Conservation (phyloP, 768 basidiomycete species). For the Lactarius akahatsu region DNA sequence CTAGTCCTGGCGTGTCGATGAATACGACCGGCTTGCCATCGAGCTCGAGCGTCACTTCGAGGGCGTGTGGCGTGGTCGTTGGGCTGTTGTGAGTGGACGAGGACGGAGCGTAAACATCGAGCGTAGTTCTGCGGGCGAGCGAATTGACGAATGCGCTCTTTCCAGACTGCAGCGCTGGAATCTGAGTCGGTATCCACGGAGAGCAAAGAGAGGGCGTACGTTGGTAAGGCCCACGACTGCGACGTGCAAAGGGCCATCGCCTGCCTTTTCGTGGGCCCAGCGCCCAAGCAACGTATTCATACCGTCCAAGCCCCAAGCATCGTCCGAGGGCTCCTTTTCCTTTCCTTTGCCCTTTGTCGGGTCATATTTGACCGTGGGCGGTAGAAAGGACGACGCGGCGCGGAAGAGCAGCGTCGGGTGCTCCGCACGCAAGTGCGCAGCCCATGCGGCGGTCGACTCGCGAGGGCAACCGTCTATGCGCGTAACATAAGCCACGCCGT, state of each 20-base stretch:
- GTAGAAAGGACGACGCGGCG: constrained; percentile 65
- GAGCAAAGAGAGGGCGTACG: constrained; percentile 43
- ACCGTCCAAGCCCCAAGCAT: constrained; percentile 65
- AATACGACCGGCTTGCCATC: constrained; percentile 56
- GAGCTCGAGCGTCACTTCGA: constrained; percentile 54
- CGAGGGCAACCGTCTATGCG: constrained; percentile 71
- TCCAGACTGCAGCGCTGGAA: constrained; percentile 53
- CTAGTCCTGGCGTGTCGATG: constrained; percentile 88
- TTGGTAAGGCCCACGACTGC: constrained; percentile 85
- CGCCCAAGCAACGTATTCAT: constrained; percentile 45
- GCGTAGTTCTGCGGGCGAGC: constrained; percentile 49
- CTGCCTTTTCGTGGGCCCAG: constrained; percentile 48
- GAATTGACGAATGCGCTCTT: constrained; percentile 88
- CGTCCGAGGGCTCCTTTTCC: constrained; percentile 47
- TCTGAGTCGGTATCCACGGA: not conserved
- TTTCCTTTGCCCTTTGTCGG: constrained; percentile 40
- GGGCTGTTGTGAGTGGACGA: constrained; percentile 49
- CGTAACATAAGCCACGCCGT: constrained; percentile 8
- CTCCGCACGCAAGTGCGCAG: constrained; percentile 53
- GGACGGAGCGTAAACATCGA: constrained; percentile 57
- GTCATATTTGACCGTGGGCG: constrained; percentile 35
- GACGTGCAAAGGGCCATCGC: constrained; percentile 55
- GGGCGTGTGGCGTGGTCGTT: constrained; percentile 70
- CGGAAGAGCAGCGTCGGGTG: constrained; percentile 72
- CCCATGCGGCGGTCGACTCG: constrained; percentile 73